Evolutionary conservation across 192 early-diverging fungal species (phyloP), one percentile per base, ranked within the genome.

Genomic region (Spizellomyces punctatus): DNA sequence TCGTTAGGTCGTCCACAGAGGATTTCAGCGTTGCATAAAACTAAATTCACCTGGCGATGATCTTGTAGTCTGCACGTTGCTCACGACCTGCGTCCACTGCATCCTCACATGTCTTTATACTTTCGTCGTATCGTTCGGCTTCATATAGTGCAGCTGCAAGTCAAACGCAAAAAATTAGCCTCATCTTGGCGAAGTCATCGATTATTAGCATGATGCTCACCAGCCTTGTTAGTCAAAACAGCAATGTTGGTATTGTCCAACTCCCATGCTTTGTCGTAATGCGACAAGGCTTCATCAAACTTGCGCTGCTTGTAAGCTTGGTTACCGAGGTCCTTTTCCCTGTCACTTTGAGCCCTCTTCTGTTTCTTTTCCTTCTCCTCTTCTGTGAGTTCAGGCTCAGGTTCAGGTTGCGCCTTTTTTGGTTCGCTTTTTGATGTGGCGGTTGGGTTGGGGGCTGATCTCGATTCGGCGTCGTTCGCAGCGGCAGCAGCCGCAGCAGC

Each of bases 221-320:
- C 90, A 58, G 96, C 89, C 79, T 98, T 99, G 89, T 99, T 99
- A 72, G 93, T 96, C 78, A 93, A 83, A 65, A 96, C 91, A 21
- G 95, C 92, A 45, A 98, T 82, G 67, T 99, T 96, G 65, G 94
- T 91, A 43, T 86, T 64, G 78, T 99, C 95, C 72, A 94, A 78
- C 76, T 93, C 93, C 76, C 85, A 95, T 17, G 97, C 97, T 82
- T 91, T 91, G 79, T 83, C 76, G 79, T 99, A 99, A 82, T 95
- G 91, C 61, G 83, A 81, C 55, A 99, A 75, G 6, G 97, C 97
- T 63, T 88, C 85, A 10, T 92, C 92, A 81, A 99, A 98, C 56
- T 93, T 70, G 63, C 93, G 88, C 74, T 93, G 89, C 84, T 99
- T 99, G 86, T 99, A 99, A 46, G 89, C 85, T 19, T 80, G 81